Evolutionary conservation across 1,284 basidiomycete species (phyloP).

Genomic region (Uromyces viciae-fabae): DNA sequence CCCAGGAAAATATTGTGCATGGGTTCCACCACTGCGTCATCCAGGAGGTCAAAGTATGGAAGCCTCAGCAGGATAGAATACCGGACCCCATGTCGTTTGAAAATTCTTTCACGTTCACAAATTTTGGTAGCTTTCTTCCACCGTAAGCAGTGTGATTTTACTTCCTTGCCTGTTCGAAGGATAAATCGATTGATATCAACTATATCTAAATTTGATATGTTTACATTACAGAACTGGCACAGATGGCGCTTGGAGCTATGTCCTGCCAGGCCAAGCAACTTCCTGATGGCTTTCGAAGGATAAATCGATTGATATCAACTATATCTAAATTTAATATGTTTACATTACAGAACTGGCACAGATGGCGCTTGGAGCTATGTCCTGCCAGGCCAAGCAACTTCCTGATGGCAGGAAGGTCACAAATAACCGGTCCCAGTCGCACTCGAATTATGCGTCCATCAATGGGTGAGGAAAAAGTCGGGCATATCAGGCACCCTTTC

Average conservation of each 20-base stretch:
- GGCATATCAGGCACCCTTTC: background rate
- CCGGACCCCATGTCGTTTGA: conserved; percentile 10
- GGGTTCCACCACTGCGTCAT: conserved; percentile 11
- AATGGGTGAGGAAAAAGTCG: background rate
- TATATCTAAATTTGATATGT: background rate
- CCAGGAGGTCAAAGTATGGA: conserved; percentile 20
- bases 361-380: background rate
- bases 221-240: conserved; percentile 11
- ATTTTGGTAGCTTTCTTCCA: conserved; percentile 28
- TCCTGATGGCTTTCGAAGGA: background rate
- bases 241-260: background rate
- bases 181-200: background rate
- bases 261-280: conserved; percentile 24
- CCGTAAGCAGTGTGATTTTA: background rate
- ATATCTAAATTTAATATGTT: background rate
- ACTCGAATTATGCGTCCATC: conserved; percentile 22
- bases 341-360: conserved; percentile 15
- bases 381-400: conserved; percentile 30
- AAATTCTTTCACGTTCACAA: background rate
- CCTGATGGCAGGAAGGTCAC: conserved; percentile 30
- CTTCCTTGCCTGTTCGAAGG: background rate
- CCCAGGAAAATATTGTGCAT: conserved; percentile 43
- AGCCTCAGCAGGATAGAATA: conserved; percentile 25
- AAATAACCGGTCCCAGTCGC: conserved; percentile 5
- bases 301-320: background rate